phyloP scores from a whole-genome alignment of 108 stramenopile genomes.

The Skeletonema potamos region DNA sequence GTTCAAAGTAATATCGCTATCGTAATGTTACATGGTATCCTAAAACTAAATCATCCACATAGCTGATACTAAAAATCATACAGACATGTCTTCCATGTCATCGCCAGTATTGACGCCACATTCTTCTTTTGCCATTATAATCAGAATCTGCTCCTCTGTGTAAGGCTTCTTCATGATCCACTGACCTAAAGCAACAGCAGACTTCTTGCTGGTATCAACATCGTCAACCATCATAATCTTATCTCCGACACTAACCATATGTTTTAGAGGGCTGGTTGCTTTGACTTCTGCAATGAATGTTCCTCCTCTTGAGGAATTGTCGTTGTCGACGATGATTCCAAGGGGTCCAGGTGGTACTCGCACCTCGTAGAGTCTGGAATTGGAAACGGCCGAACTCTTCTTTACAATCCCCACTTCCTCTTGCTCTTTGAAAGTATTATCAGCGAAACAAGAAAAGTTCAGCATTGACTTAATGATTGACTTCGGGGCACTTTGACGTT shows the following conservation, averaged over 20 bases:
- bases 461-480: background rate
- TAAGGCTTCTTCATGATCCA: conserved; percentile 31
- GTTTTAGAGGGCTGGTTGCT: conserved; percentile 11
- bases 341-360: conserved; percentile 29
- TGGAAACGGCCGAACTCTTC: background rate
- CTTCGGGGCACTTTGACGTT: background rate
- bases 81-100: conserved; percentile 6
- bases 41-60: no score
- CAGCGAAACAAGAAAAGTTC: conserved; percentile 25
- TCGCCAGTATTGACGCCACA: conserved; percentile 1
- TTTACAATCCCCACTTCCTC: background rate
- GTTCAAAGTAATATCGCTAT: background rate
- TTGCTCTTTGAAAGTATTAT: conserved; percentile 21
- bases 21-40: background rate
- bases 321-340: conserved; percentile 35
- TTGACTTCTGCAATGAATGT: conserved; percentile 29
- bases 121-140: background rate
- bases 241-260: conserved; percentile 28
- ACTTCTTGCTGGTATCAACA: conserved; percentile 7
- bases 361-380: conserved; percentile 29
- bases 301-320: conserved; percentile 17
- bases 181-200: conserved; percentile 9
- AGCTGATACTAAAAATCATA: background rate
- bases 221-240: conserved; percentile 33
- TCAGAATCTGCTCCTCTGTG: conserved; percentile 7